Evolutionary conservation across 768 basidiomycete genomes (phyloP).

Genomic region (Hemileccinum rubropunctum): DNA sequence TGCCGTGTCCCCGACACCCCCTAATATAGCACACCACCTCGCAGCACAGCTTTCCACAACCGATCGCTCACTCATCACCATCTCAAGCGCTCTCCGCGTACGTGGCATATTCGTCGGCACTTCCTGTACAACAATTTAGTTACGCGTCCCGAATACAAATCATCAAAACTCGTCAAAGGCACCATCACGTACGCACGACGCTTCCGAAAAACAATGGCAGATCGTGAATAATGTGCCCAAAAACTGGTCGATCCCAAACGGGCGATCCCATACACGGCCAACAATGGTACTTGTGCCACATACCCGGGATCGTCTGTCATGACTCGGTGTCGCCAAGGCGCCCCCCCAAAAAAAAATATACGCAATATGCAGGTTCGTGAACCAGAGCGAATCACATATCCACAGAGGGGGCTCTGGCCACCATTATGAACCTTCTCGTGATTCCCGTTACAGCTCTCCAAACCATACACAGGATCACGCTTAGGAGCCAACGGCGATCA

Average conservation of each 20-base stretch:
- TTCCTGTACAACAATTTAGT: conserved; percentile 33
- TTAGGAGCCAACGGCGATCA: conserved; percentile 30
- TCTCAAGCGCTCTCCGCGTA: conserved; percentile 43
- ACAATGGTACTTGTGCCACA: conserved; percentile 17
- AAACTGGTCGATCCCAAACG: not conserved
- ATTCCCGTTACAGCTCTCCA: too few relatives aligned
- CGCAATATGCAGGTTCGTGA: too few relatives aligned
- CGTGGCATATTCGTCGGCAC: conserved; percentile 36
- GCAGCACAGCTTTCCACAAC: conserved; percentile 51
- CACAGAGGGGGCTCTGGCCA: too few relatives aligned
- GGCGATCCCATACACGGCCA: conserved; percentile 14
- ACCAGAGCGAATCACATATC: too few relatives aligned
- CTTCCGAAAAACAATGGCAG: not conserved
- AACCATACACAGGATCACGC: conserved; percentile 4
- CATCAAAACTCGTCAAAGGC: too few relatives aligned
- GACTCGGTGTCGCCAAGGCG: too few relatives aligned
- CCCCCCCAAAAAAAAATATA: not conserved
- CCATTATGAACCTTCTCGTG: too few relatives aligned
- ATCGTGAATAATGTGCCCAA: too few relatives aligned
- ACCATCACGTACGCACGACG: not conserved
- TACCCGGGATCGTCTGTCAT: too few relatives aligned
- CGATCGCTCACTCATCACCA: conserved; percentile 50
- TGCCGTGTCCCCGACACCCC: not conserved
- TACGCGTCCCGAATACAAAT: too few relatives aligned
- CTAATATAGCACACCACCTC: conserved; percentile 37